phyloP scores from a whole-genome alignment of 179 eudicot species.

The Drosera spatulata region DNA sequence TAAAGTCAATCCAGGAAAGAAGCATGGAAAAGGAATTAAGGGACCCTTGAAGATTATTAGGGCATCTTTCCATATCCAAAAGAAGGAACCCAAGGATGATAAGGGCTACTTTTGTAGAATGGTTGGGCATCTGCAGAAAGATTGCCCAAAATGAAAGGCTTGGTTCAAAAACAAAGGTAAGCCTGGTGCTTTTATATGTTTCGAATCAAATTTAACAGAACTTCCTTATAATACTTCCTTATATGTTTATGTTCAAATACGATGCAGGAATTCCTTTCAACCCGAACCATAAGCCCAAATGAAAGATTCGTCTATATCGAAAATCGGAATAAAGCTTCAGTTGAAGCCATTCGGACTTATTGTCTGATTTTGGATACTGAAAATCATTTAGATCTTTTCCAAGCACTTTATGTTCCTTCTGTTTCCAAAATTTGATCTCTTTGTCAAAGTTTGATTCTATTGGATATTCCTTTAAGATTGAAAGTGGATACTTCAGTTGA shows the following conservation, averaged over 20 bases:
- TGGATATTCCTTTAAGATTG: conserved; percentile 2
- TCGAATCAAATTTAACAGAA: conserved; percentile 6
- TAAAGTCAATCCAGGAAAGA: conserved; percentile 2
- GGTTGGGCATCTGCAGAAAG: conserved; percentile 3
- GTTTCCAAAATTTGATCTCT: conserved; percentile 5
- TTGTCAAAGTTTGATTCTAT: no score
- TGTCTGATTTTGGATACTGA: conserved; percentile 5
- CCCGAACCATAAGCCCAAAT: conserved; percentile 7
- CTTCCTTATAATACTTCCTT: no score
- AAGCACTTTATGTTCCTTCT: conserved; percentile 10
- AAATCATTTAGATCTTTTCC: conserved; percentile 3
- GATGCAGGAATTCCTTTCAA: conserved; percentile 7
- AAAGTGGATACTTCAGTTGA: conserved; percentile 4
- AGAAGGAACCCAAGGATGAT: not conserved
- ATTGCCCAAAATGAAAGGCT: conserved; percentile 7
- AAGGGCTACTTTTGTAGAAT: conserved; percentile 9
- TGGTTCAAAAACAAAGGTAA: conserved; percentile 7
- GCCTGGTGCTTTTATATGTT: conserved; percentile 2
- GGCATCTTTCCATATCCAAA: not conserved
- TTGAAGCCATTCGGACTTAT: conserved; percentile 10
- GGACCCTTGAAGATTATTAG: not conserved
- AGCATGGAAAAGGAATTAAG: not conserved
- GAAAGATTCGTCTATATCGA: conserved; percentile 1
- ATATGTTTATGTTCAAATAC: no score
- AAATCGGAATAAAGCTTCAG: conserved; percentile 7